Percentiles rank a stretch among this genome's conserved stretches.
Conservation (phyloP, 75 land plant species). For the Selaginella tamariscina region DNA sequence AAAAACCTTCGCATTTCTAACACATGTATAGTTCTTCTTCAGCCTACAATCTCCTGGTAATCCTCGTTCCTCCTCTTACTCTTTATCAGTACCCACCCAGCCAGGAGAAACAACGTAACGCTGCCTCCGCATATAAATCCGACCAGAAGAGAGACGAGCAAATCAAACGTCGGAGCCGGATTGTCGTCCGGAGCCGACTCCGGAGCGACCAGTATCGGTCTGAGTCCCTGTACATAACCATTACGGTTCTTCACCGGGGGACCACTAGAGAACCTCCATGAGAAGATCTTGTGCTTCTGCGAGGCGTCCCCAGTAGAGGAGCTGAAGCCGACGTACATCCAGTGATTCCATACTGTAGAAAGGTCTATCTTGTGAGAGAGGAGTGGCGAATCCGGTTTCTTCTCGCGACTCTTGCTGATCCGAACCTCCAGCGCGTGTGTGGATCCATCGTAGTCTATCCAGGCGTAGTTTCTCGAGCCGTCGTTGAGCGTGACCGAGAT, state of each 20-base stretch:
- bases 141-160: neutral
- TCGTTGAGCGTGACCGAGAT: constrained; percentile 26
- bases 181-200: neutral
- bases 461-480: constrained; percentile 30
- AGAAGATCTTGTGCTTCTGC: constrained; percentile 32
- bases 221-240: neutral
- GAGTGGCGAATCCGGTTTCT: neutral
- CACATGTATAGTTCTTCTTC: too few relatives aligned
- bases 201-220: neutral
- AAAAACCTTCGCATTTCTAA: too few relatives aligned
- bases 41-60: neutral
- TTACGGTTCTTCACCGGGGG: neutral
- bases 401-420: constrained; percentile 15
- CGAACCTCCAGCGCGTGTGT: constrained; percentile 42
- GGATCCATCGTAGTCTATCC: constrained; percentile 58
- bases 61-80: neutral
- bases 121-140: constrained; percentile 12
- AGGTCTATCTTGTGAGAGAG: constrained; percentile 20
- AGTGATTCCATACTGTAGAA: constrained; percentile 18
- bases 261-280: constrained; percentile 61
- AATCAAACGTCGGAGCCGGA: neutral
- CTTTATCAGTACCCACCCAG: neutral
- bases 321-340: constrained; percentile 59
- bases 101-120: constrained; percentile 5
- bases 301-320: constrained; percentile 31